Conservation (phyloP, 176 grass and related monocot genomes). For the Musa troglodytarum region DNA sequence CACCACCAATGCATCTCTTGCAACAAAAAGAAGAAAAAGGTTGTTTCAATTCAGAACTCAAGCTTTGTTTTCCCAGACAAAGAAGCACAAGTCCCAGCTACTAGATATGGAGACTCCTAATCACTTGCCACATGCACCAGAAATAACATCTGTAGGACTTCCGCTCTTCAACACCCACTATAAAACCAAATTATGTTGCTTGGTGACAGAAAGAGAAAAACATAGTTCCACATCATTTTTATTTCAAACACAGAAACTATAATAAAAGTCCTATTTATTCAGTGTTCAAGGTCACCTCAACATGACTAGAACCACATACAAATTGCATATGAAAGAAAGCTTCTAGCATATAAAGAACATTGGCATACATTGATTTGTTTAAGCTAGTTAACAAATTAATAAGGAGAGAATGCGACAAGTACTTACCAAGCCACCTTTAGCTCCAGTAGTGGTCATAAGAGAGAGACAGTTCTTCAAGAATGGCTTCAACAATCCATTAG, state of each 20-base stretch:
- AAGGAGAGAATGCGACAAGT: conserved; percentile 7
- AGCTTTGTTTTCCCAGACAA: not conserved
- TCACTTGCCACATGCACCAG: too few relatives aligned
- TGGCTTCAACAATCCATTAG: conserved; percentile 57
- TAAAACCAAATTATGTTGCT: too few relatives aligned
- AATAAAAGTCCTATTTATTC: too few relatives aligned
- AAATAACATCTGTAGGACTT: too few relatives aligned
- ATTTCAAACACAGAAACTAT: too few relatives aligned
- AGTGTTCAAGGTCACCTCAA: not conserved
- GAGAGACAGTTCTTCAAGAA: conserved; percentile 79
- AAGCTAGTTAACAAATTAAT: not conserved
- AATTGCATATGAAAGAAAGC: not conserved
- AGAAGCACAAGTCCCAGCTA: not conserved
- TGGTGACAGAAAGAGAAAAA: too few relatives aligned
- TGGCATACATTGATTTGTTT: not conserved
- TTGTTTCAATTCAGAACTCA: not conserved
- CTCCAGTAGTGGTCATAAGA: conserved; percentile 90
- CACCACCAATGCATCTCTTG: not conserved
- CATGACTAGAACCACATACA: not conserved
- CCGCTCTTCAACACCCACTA: too few relatives aligned
- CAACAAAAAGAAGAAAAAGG: not conserved
- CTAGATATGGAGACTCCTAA: not conserved
- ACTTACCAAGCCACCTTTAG: conserved; percentile 73
- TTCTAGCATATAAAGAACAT: not conserved
- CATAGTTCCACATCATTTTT: too few relatives aligned